Evolutionary conservation across 164 flowering plant species (phyloP).

Genomic region (Magnolia kwangsiensis): DNA sequence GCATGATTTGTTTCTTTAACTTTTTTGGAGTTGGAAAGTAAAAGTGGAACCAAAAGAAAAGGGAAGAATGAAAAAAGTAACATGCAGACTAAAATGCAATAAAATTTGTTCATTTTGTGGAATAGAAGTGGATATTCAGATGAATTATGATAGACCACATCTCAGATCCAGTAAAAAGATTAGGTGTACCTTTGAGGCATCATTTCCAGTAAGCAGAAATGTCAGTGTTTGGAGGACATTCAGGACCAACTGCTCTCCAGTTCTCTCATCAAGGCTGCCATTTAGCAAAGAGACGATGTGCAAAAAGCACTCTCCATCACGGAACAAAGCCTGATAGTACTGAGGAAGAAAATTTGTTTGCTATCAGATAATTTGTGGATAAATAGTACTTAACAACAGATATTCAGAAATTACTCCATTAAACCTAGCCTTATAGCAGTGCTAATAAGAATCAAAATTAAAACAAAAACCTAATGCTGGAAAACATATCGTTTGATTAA

Average conservation of each 20-base stretch:
- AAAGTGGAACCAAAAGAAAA: background rate
- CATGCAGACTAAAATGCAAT: background rate
- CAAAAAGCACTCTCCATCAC: slow-evolving; percentile 93
- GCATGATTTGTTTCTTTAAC: background rate
- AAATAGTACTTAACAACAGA: background rate
- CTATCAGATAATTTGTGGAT: slow-evolving; percentile 5
- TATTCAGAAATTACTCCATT: background rate
- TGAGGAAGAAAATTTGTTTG: slow-evolving; percentile 30
- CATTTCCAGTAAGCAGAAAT: slow-evolving; percentile 65
- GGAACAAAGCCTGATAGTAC: slow-evolving; percentile 87
- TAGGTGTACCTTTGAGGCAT: slow-evolving; percentile 76
- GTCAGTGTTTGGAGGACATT: slow-evolving; percentile 86
- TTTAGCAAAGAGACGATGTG: slow-evolving; percentile 92
- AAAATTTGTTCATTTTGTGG: background rate
- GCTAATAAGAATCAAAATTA: background rate
- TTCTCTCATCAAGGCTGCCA: slow-evolving; percentile 63
- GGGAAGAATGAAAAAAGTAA: background rate
- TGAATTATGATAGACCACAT: background rate
- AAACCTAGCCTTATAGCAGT: background rate
- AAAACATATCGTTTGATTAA: background rate
- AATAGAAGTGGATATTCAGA: background rate
- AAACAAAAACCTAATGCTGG: background rate
- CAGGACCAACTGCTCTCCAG: slow-evolving; percentile 74
- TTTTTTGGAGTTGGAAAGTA: background rate
- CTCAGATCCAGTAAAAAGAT: background rate